phyloP scores from a whole-genome alignment of 768 basidiomycete species.

The Ramaria sp. region DNA sequence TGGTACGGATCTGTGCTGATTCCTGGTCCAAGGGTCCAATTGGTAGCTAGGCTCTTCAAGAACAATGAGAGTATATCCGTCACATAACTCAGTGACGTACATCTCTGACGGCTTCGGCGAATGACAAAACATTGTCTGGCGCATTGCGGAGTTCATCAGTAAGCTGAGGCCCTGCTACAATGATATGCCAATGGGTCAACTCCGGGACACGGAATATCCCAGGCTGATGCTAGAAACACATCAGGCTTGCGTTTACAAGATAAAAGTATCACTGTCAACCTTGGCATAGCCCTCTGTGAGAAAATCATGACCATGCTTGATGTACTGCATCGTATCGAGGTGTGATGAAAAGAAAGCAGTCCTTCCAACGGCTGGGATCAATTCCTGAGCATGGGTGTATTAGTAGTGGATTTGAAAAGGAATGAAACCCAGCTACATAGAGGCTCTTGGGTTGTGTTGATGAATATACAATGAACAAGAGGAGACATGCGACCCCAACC shows the following conservation, averaged over 20 bases:
- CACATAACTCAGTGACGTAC: neutral
- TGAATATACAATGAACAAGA: neutral
- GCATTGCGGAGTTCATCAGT: conserved; percentile 17
- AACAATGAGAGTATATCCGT: neutral
- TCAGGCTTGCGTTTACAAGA: neutral
- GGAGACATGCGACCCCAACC: neutral
- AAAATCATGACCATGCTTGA: conserved; percentile 12
- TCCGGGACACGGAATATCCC: conserved; percentile 33
- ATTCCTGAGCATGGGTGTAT: neutral
- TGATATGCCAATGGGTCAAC: conserved; percentile 31
- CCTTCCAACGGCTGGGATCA: conserved; percentile 1
- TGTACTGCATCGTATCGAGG: conserved; percentile 13
- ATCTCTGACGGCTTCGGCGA: neutral
- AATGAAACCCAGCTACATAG: neutral
- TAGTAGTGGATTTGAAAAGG: neutral
- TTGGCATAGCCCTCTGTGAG: conserved; percentile 24
- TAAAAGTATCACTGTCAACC: conserved; percentile 10
- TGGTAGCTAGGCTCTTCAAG: conserved; percentile 23
- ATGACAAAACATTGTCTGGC: conserved; percentile 10
- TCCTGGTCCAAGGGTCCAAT: conserved; percentile 28
- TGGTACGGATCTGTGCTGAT: conserved; percentile 23
- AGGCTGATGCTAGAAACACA: conserved; percentile 9
- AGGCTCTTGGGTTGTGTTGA: neutral
- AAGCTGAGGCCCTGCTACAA: conserved; percentile 24
- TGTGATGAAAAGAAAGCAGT: conserved; percentile 4